Evolutionary conservation across 495 filamentous ascomycete species (phyloP).

Genomic region (Penicillium desertorum): DNA sequence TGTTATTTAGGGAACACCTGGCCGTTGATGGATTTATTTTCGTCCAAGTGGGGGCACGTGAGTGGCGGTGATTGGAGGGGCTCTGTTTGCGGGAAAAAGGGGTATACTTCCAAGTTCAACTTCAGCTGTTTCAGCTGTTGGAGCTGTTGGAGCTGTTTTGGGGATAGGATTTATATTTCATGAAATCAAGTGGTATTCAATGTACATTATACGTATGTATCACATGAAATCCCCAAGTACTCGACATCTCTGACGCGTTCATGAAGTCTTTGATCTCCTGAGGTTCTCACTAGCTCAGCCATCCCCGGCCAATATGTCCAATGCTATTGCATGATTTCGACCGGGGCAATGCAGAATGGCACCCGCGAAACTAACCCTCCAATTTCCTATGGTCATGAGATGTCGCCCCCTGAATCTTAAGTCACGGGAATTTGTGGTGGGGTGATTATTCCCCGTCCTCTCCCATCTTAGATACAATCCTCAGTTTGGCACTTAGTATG

Average conservation of each 20-base stretch:
- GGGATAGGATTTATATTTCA: no score
- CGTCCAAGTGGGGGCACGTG: conserved; percentile 32
- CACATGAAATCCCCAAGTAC: background rate
- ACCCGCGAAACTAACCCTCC: conserved; percentile 21
- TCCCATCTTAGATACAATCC: background rate
- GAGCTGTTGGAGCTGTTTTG: no score
- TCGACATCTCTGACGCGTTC: background rate
- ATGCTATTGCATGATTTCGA: conserved; percentile 13
- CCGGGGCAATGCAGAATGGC: conserved; percentile 18
- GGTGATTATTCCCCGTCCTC: background rate
- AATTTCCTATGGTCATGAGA: conserved; percentile 21
- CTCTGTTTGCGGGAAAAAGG: conserved; percentile 39
- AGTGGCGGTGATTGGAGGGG: conserved; percentile 26
- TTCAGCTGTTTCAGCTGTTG: background rate
- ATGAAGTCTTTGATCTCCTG: background rate
- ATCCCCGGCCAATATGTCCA: conserved; percentile 13
- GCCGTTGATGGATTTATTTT: conserved; percentile 39
- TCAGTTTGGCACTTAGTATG: background rate
- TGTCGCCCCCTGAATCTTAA: conserved; percentile 19
- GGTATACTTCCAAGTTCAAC: conserved; percentile 13
- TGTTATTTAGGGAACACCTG: conserved; percentile 37
- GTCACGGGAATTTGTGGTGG: conserved; percentile 10
- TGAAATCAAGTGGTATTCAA: background rate
- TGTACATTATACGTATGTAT: background rate
- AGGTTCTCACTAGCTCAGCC: conserved; percentile 1